phyloP scores from a whole-genome alignment of 441 rosid genomes.

The Isatis lusitanica region DNA sequence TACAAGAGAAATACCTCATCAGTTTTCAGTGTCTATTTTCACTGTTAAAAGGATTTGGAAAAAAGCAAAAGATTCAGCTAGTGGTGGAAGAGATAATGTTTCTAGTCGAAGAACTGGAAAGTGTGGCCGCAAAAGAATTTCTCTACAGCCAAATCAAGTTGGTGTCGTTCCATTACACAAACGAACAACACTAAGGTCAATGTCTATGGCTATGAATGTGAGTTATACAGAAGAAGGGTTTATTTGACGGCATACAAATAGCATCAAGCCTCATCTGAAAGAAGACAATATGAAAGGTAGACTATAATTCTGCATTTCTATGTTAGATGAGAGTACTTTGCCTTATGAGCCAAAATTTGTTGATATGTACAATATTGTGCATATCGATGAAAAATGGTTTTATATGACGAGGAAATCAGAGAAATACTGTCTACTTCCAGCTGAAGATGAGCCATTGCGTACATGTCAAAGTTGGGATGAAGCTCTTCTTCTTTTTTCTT shows the following conservation, averaged over 20 bases:
- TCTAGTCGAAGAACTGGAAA: not conserved
- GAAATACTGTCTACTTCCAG: not conserved
- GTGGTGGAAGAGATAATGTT: not conserved
- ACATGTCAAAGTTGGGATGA: conserved; percentile 1
- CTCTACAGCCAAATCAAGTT: not conserved
- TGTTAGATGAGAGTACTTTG: not conserved
- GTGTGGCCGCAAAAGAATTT: not conserved
- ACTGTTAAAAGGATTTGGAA: not conserved
- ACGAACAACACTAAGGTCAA: not conserved
- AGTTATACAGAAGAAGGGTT: not conserved
- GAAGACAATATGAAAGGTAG: not conserved
- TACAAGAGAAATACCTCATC: not conserved
- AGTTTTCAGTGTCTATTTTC: not conserved
- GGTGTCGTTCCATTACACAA: not conserved
- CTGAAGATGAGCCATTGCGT: not conserved
- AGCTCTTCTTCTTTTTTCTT: too few relatives aligned
- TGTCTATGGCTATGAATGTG: not conserved
- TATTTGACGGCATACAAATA: not conserved
- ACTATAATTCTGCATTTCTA: not conserved
- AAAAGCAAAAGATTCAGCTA: not conserved
- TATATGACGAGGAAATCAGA: not conserved
- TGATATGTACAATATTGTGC: conserved; percentile 7
- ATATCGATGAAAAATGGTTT: conserved; percentile 10
- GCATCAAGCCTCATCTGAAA: not conserved
- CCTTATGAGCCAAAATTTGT: not conserved